phyloP scores from a whole-genome alignment of 2,329 filamentous ascomycete species.

The Colletotrichum theobromicola region DNA sequence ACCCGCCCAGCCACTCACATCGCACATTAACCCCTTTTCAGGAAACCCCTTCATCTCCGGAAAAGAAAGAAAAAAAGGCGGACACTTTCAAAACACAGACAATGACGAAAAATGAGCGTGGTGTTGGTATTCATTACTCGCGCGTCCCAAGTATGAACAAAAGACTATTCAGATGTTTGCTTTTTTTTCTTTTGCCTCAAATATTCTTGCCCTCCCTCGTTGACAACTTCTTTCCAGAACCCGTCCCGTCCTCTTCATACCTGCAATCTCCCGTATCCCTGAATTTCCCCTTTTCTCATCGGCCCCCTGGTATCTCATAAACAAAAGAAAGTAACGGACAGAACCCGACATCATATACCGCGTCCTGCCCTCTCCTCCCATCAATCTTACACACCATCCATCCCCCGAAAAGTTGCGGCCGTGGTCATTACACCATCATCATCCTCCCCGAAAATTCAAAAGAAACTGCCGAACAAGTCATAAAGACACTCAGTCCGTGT shows the following conservation, averaged over 20 bases:
- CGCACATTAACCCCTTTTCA: not conserved
- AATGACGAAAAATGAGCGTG: not conserved
- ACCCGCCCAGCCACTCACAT: too few species aligned
- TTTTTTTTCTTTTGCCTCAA: not conserved
- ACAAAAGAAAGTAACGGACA: not conserved
- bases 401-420: not conserved
- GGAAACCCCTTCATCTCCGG: not conserved
- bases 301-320: not conserved
- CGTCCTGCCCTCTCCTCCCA: not conserved
- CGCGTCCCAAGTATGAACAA: not conserved
- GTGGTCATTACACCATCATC: not conserved
- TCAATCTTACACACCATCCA: not conserved
- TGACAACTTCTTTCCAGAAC: not conserved
- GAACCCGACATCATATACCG: not conserved
- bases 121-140: not conserved
- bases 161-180: not conserved
- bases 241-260: not conserved
- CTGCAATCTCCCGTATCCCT: not conserved
- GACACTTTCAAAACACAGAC: not conserved
- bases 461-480: not conserved
- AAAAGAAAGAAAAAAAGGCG: not conserved
- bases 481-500: constrained; percentile 35
- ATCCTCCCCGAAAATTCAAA: not conserved
- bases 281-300: not conserved
- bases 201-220: too few species aligned